A percentile compares a stretch with the other conserved stretches of the same genome.
Conservation (phyloP, 2,329 filamentous ascomycete species). For the Epichloe glyceriae region DNA sequence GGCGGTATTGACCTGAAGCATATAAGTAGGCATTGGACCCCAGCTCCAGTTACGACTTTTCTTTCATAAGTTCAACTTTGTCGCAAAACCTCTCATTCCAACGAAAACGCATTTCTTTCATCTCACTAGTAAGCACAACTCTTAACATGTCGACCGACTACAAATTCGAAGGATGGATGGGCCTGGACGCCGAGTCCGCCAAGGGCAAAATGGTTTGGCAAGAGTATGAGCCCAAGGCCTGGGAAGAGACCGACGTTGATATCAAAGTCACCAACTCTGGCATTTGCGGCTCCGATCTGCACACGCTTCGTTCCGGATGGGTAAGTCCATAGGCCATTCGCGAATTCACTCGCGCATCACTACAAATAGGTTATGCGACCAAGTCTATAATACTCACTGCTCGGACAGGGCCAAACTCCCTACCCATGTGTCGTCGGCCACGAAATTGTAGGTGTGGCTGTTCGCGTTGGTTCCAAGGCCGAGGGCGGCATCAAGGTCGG, state of each 20-base stretch:
- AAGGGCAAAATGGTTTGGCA: slow-evolving; percentile 42
- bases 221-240: slow-evolving; percentile 49
- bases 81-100: background rate
- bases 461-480: slow-evolving; percentile 37
- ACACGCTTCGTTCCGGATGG: slow-evolving; percentile 45
- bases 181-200: slow-evolving; percentile 24
- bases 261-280: slow-evolving; percentile 54
- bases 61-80: background rate
- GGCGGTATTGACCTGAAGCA: background rate
- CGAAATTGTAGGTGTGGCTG: slow-evolving; percentile 49
- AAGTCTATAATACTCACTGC: background rate
- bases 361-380: background rate
- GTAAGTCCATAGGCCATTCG: slow-evolving; percentile 9
- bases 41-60: too few species aligned
- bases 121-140: background rate
- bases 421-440: slow-evolving; percentile 46
- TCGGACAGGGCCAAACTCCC: slow-evolving; percentile 3
- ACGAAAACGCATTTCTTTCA: background rate
- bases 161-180: slow-evolving; percentile 41
- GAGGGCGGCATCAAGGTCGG: slow-evolving; percentile 40
- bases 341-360: background rate
- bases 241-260: slow-evolving; percentile 53
- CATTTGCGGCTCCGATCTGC: slow-evolving; percentile 50
- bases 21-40: background rate
- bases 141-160: slow-evolving; percentile 19